Conservation (phyloP, 805 yeast species). For the Schwanniomyces vanrijiae region DNA sequence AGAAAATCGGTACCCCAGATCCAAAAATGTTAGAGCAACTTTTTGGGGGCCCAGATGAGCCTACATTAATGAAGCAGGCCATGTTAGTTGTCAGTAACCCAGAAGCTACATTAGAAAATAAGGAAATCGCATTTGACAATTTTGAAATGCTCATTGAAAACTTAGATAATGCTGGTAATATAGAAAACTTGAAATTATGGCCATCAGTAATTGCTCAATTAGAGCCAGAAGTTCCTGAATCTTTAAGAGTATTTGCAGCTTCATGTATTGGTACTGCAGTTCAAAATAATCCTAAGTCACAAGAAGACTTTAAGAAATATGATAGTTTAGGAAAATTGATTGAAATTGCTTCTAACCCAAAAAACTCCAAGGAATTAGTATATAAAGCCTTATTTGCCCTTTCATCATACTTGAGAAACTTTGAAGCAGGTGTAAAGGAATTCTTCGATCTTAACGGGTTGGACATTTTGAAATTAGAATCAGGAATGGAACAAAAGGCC, state of each 20-base stretch:
- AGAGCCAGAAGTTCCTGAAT: constrained; percentile 32
- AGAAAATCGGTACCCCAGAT: constrained; percentile 68
- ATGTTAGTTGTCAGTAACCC: constrained; percentile 58
- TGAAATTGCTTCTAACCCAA: constrained; percentile 32
- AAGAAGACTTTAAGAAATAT: constrained; percentile 59
- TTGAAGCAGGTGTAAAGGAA: constrained; percentile 48
- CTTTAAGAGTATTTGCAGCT: constrained; percentile 58
- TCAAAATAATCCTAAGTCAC: constrained; percentile 83
- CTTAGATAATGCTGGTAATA: constrained; percentile 90
- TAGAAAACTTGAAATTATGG: constrained; percentile 85
- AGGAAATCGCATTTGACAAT: constrained; percentile 79
- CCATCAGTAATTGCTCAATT: constrained; percentile 59
- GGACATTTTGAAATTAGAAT: constrained; percentile 42
- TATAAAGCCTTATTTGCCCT: constrained; percentile 77
- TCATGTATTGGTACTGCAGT: constrained; percentile 87
- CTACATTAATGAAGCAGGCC: constrained; percentile 80
- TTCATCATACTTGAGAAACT: constrained; percentile 72
- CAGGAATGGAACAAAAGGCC: constrained; percentile 33
- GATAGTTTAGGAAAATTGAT: constrained; percentile 50
- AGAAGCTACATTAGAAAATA: constrained; percentile 61
- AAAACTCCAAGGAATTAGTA: constrained; percentile 31
- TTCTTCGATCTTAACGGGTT: constrained; percentile 68
- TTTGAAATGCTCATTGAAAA: constrained; percentile 93
- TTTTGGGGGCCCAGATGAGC: constrained; percentile 82
- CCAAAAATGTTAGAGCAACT: constrained; percentile 77